Evolutionary conservation across 2,329 filamentous ascomycete genomes (phyloP), one percentile per base, ranked within the genome.

Genomic region (Alternaria sp.): DNA sequence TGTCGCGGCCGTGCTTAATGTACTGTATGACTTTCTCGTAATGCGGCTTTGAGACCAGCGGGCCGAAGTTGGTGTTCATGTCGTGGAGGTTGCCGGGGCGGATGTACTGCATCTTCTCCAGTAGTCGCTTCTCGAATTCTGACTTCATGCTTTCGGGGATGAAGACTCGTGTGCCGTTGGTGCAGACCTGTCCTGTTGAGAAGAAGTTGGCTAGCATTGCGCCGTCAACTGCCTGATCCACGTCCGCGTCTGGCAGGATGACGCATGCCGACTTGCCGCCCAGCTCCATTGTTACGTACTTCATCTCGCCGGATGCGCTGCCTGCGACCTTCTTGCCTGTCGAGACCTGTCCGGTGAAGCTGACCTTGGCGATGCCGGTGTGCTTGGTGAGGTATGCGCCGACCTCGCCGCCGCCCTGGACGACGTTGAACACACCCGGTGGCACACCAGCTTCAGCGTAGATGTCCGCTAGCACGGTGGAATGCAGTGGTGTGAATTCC

Each of bases 201-300:
- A 92, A 97, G 83, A 97, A 97, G 80, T 97, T 97, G 72, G 93
- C 94, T 85, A 96, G 93, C 91, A 97, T 94, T 67, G 93, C 93
- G 28, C 92, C 91, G 74, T 97, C 90, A 33, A 93, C 94, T n/a
- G 94, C 94, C 72, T 88, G 88, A 49, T 92, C 89, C 20, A 95
- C 80, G 55, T 93, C 88, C 15, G 91, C 92, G 74, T 96, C 93
- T 1, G 92, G 92, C 1, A 97, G 87, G 50, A 97, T 85, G 55
- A 97, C 84, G 45, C 93, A 84, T 0, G 93, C 92, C 64, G 90
- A 93, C 82, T 97, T 97, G 54, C 94, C 94, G 58, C 94, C 94
- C 0, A 97, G 86, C 81, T 97, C 94, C 91, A 96, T 94, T 20
- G 94, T 97, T 53, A 96, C 90, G 76, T 94, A 93, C 82, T 96